Base-by-base conservation (phyloP, 768 basidiomycete species). In the Collybiopsis luxurians region DNA sequence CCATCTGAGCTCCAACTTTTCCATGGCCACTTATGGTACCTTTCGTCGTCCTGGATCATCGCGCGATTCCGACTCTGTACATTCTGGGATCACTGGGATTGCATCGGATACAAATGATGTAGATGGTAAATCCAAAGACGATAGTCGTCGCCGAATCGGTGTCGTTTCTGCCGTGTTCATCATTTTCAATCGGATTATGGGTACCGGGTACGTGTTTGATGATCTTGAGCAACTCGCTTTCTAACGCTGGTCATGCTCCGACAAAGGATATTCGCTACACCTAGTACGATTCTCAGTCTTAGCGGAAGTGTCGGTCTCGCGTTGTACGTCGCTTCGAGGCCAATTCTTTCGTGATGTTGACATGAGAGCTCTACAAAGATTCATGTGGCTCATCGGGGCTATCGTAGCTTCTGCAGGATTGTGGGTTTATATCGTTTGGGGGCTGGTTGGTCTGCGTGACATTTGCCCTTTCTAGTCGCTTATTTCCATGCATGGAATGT, bases 331-430 rank as follows among this genome's bases (percentile, higher is more conserved):
- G 7, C 17, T 17, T 38, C 17, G 7, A 38, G 7, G 36, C 17
- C 7, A 17, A n/a, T n/a, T n/a, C n/a, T n/a, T n/a, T n/a, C n/a
- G n/a, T n/a, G n/a, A n/a, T n/a, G n/a, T n/a, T n/a, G n/a, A n/a
- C n/a, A n/a, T n/a, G n/a, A n/a, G n/a, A n/a, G n/a, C n/a, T n/a
- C 17, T 17, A 9, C 36, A 17, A 7, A 38, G 36, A 17, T 67
- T 73, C 40, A 75, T 77, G 72, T 79, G 77, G 77, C 49, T 77
- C 5, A 66, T 79, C 49, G 76, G 77, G 1, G 72, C 73, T 4
- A 55, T 74, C 40, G 72, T 76, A 17, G 73, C 75, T 23, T 65
- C 69, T 13, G 71, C 73, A 1, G 76, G 75, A 7, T 73, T 75
- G 65, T 66, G 71, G 23, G 74, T 76, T 0, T 78, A 77, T 52